These are phyloP conservation scores for Pezicula neosporulosa DNA, from an alignment of 2,329 filamentous ascomycete genomes.

Conservation along the genomic window DNA sequence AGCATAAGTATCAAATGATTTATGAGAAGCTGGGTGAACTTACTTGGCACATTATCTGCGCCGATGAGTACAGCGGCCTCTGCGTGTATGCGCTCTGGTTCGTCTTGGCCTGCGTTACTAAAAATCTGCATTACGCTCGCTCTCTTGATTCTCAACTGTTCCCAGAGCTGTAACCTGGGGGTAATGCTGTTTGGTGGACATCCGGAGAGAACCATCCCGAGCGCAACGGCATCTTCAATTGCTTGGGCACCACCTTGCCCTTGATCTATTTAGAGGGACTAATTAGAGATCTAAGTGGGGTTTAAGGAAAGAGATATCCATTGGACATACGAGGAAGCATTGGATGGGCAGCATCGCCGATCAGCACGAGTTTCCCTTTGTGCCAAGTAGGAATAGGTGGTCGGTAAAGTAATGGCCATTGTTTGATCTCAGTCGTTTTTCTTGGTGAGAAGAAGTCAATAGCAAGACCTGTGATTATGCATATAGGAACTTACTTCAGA, in stretches of 20 bases:
- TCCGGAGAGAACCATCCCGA: constrained; percentile 24
- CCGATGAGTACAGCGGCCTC: constrained; percentile 24
- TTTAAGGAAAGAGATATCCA: background rate
- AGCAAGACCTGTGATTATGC: background rate
- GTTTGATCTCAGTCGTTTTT: constrained; percentile 27
- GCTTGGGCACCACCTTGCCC: constrained; percentile 30
- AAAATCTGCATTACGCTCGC: constrained; percentile 35
- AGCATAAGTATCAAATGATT: background rate
- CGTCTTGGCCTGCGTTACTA: constrained; percentile 33
- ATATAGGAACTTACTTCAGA: constrained; percentile 5
- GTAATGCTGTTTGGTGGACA: constrained; percentile 13
- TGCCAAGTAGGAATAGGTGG: constrained; percentile 22
- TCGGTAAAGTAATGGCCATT: constrained; percentile 25
- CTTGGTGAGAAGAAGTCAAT: constrained; percentile 4
- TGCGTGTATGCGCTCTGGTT: constrained; percentile 23
- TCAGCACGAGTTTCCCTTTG: constrained; percentile 11
- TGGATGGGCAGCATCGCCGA: constrained; percentile 21
- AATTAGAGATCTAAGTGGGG: background rate
- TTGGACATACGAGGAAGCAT: constrained; percentile 19
- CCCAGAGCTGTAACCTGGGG: constrained; percentile 24
- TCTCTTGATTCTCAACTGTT: constrained; percentile 25
- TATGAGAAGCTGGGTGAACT: constrained; percentile 2
- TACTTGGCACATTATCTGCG: constrained; percentile 29
- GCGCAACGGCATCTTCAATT: constrained; percentile 28
- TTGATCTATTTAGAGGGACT: constrained; percentile 13